Evolutionary conservation across 768 basidiomycete genomes (phyloP).

Genomic region (Dendrothele bispora): DNA sequence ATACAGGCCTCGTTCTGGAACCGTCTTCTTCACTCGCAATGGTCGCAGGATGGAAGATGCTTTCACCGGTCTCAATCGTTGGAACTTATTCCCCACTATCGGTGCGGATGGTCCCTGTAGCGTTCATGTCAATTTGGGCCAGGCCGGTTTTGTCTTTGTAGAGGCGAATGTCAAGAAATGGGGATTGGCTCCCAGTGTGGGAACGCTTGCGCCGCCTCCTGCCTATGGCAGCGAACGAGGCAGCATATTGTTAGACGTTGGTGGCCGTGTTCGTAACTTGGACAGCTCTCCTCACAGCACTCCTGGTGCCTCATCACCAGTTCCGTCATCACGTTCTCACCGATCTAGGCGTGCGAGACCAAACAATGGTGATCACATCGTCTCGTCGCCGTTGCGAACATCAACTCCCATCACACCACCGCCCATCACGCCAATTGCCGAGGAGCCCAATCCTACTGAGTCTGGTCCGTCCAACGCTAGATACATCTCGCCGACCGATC

Average conservation of each 20-base stretch:
- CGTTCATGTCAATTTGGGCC: conserved; percentile 96
- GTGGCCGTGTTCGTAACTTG: conserved; percentile 50
- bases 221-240: conserved; percentile 97
- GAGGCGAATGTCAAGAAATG: conserved; percentile 99
- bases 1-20: conserved; percentile 93
- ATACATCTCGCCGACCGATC: conserved; percentile 64
- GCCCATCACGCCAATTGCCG: conserved; percentile 80
- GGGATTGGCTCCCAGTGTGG: conserved; percentile 96
- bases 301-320: conserved; percentile 40
- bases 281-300: conserved; percentile 43
- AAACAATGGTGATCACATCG: conserved; percentile 40
- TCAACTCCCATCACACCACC: conserved; percentile 52
- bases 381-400: conserved; percentile 68
- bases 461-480: conserved; percentile 51
- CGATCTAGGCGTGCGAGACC: conserved; percentile 57
- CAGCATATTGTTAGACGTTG: conserved; percentile 92
- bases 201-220: conserved; percentile 95
- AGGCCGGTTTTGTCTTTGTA: conserved; percentile 98
- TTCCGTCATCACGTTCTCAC: conserved; percentile 55
- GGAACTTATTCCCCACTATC: conserved; percentile 96
- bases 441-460: conserved; percentile 45
- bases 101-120: conserved; percentile 96
- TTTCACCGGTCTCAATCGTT: conserved; percentile 83
- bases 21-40: conserved; percentile 99
- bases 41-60: conserved; percentile 97